Base-by-base conservation (phyloP, 2,329 filamentous ascomycete species). In the Exophiala mesophila region DNA sequence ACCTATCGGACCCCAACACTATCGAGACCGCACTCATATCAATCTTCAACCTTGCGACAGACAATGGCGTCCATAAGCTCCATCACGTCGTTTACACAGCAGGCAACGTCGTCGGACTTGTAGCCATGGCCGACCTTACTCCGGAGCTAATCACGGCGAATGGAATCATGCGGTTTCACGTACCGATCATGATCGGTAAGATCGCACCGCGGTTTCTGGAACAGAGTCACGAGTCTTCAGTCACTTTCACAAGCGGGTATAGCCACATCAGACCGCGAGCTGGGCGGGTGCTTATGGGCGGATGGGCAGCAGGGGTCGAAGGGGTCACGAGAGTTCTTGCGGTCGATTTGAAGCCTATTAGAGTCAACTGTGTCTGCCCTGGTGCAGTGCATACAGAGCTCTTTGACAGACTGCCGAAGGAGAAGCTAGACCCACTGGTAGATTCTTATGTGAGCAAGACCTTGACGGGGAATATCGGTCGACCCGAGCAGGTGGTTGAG, bases 81-180 rank as follows among this genome's bases (percentile, higher is more conserved):
- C 67, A 77, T 45, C 74, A 77, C 50, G 63, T 76, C 10, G 59
- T 76, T 38, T 68, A 63, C 58, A 76, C 73, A 0, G 73, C 74
- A 0, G 74, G 69, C 16, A 69, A 74, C 44, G 26, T 41, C 3
- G 34, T 55, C 2, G 9, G 23, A 3, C 10, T 49, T 1, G 41
- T 39, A 0, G 58, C 59, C 9, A 61, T 72, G 5, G 54, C 65
- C 3, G 26, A 45, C 1, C 55, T 53, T 2, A 20, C 31, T 16
- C 31, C 69, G 4, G 16, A 44, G 0, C 56, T 63, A 0, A 37
- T 62, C 2, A 62, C 57, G 0, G 23, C 52, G 1, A 47, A 59
- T 0, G 42, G 31, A 1, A 47, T 64, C 6, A 55, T 71, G 16
- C 64, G 68, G 2, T 58, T 64, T 38, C 21, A 65, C 6, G 63